These are phyloP conservation scores for Ceratorhiza oryzae-sativae DNA, from an alignment of 1,284 basidiomycete species.

Conservation along the genomic window DNA sequence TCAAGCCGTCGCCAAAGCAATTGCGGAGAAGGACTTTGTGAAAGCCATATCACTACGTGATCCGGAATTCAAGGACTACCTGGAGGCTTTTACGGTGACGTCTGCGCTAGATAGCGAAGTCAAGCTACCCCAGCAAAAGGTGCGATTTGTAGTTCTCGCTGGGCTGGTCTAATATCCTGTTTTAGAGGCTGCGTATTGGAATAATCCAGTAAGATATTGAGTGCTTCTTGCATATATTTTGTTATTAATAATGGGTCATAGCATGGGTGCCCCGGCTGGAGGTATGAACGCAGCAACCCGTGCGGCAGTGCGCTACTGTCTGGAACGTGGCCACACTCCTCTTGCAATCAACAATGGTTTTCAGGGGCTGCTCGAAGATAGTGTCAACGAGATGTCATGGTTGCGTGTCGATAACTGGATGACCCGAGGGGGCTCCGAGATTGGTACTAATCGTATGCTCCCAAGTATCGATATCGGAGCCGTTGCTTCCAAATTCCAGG, in stretches of 20 bases:
- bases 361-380: slow-evolving; percentile 90
- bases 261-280: slow-evolving; percentile 95
- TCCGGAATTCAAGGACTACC: slow-evolving; percentile 87
- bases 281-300: slow-evolving; percentile 99
- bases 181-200: slow-evolving; percentile 82
- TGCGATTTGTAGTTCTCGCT: slow-evolving; percentile 45
- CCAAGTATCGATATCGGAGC: slow-evolving; percentile 87
- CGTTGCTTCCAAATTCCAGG: slow-evolving; percentile 89
- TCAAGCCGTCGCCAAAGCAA: slow-evolving; percentile 82
- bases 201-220: slow-evolving; percentile 86
- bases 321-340: slow-evolving; percentile 90
- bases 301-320: slow-evolving; percentile 91
- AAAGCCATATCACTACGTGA: slow-evolving; percentile 90
- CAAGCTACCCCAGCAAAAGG: slow-evolving; percentile 68
- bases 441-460: slow-evolving; percentile 92
- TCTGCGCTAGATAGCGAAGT: slow-evolving; percentile 69
- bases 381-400: slow-evolving; percentile 89
- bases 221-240: too few relatives aligned
- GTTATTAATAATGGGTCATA: slow-evolving; percentile 50
- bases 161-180: neutral
- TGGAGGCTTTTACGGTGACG: slow-evolving; percentile 83
- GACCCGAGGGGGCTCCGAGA: slow-evolving; percentile 95
- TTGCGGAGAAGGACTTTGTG: slow-evolving; percentile 83
- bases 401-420: slow-evolving; percentile 97
- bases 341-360: slow-evolving; percentile 96